Conservation (phyloP, 768 basidiomycete genomes). For the Rhodotorula taiwanensis region DNA sequence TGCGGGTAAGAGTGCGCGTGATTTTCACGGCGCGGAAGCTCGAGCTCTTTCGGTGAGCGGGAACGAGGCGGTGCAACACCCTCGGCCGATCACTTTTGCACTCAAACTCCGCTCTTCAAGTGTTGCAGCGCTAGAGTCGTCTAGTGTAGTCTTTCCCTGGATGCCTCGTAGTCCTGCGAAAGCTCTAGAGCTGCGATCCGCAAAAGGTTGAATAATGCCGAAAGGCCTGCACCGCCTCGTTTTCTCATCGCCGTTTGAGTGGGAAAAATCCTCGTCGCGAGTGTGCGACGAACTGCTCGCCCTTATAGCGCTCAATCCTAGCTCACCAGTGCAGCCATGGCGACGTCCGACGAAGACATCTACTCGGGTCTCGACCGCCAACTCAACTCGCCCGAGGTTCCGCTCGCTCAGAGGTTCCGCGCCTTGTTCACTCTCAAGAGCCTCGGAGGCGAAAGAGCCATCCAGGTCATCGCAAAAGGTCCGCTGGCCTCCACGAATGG, state of each 20-base stretch:
- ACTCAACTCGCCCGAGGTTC: constrained; percentile 68
- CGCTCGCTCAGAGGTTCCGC: constrained; percentile 79
- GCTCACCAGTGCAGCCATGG: not conserved
- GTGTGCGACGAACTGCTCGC: no score
- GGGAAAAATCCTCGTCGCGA: no score
- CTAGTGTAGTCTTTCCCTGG: no score
- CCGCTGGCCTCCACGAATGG: not conserved
- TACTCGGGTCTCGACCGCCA: constrained; percentile 67
- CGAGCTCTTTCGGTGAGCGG: not conserved
- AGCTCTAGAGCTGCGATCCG: no score
- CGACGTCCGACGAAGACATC: constrained; percentile 47
- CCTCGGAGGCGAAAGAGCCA: constrained; percentile 58
- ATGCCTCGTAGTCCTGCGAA: no score
- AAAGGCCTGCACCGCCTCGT: not conserved
- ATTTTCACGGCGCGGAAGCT: not conserved
- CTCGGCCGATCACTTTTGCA: not conserved
- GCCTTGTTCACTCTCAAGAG: constrained; percentile 86
- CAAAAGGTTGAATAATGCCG: no score
- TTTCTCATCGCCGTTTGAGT: no score
- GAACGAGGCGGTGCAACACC: no score
- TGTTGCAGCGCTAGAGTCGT: no score
- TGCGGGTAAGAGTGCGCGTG: no score
- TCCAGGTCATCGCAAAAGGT: constrained; percentile 81
- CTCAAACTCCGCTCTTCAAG: no score
- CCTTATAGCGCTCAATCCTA: no score